These are phyloP conservation scores for Taphrina flavorubra DNA, from an alignment of 1,139 yeast genomes.

Conservation along the genomic window DNA sequence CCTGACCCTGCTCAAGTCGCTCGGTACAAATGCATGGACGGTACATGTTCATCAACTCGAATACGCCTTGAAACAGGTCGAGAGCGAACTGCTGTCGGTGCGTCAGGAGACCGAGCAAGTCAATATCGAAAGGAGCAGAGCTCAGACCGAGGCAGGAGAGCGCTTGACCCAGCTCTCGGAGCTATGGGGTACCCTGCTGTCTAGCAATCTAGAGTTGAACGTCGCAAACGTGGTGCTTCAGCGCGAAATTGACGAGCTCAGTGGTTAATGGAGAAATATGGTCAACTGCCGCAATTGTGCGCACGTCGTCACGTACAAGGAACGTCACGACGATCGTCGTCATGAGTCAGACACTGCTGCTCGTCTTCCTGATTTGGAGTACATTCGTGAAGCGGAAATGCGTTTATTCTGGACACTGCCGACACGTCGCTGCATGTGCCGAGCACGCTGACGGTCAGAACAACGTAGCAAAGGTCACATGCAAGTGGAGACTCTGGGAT, in stretches of 20 bases:
- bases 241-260: slow-evolving; percentile 19
- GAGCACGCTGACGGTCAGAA: no score
- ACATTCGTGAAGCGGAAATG: no score
- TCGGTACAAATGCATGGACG: slow-evolving; percentile 38
- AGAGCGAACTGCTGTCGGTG: slow-evolving; percentile 18
- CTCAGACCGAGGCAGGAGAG: slow-evolving; percentile 28
- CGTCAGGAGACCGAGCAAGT: slow-evolving; percentile 29
- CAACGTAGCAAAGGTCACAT: no score
- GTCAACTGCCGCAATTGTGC: neutral
- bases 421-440: no score
- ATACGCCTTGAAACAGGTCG: slow-evolving; percentile 18
- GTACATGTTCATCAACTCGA: slow-evolving; percentile 29
- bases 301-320: neutral
- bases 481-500: no score
- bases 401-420: no score
- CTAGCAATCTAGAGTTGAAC: slow-evolving; percentile 32
- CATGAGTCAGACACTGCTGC: no score
- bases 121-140: slow-evolving; percentile 28
- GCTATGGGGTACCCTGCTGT: slow-evolving; percentile 24
- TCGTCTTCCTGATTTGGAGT: no score
- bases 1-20: slow-evolving; percentile 23
- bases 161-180: slow-evolving; percentile 8
- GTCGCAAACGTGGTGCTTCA: slow-evolving; percentile 34
- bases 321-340: no score
- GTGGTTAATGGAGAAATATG: neutral